phyloP scores from a whole-genome alignment of 805 yeast species.

The Yamadazyma phyllophila region DNA sequence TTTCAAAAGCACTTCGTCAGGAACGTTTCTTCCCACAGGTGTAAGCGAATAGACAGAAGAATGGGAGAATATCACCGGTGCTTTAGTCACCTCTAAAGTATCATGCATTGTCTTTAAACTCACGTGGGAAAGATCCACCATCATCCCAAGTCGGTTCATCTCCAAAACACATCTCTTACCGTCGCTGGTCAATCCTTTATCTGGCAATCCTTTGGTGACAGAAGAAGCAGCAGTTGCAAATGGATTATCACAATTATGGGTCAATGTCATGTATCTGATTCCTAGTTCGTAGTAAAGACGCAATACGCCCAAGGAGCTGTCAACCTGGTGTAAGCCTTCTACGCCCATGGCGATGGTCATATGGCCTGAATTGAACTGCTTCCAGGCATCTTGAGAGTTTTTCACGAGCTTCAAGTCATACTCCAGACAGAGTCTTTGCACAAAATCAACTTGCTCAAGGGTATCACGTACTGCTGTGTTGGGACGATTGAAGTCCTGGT shows the following conservation, averaged over 20 bases:
- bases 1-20: constrained; percentile 42
- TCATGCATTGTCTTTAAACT: constrained; percentile 48
- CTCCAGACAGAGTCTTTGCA: constrained; percentile 42
- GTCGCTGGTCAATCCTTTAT: constrained; percentile 40
- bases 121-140: constrained; percentile 51
- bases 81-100: constrained; percentile 34
- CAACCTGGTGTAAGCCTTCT: constrained; percentile 55
- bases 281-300: constrained; percentile 50
- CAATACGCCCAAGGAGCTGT: constrained; percentile 46
- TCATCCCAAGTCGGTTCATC: constrained; percentile 54
- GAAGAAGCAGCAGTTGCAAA: constrained; percentile 56
- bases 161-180: constrained; percentile 44
- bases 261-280: constrained; percentile 52
- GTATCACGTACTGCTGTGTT: constrained; percentile 51
- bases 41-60: constrained; percentile 42
- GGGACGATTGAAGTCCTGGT: constrained; percentile 44
- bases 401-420: constrained; percentile 41
- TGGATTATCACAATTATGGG: constrained; percentile 58
- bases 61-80: constrained; percentile 52
- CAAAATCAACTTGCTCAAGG: constrained; percentile 52
- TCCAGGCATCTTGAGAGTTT: constrained; percentile 41
- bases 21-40: constrained; percentile 46
- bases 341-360: constrained; percentile 51
- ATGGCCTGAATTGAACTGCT: constrained; percentile 28
- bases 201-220: constrained; percentile 44